Percentiles rank a stretch among this genome's conserved stretches.
Evolutionary conservation across 441 rosid species (phyloP).

Genomic region (Adansonia gregorii): DNA sequence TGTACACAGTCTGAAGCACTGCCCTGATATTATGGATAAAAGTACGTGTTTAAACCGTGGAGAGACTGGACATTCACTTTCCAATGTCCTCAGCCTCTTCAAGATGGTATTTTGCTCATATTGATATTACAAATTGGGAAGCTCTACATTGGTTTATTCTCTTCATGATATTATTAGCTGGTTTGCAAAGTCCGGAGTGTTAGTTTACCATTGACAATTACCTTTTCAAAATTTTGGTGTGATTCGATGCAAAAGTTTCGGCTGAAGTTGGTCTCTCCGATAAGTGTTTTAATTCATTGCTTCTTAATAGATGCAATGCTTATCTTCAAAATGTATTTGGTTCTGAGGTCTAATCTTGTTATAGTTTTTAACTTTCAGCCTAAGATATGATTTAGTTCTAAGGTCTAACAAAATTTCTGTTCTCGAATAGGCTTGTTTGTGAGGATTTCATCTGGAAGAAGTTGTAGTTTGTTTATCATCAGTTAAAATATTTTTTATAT

Average conservation of each 20-base stretch:
- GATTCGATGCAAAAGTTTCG: neutral
- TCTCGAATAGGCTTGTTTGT: slow-evolving; percentile 5
- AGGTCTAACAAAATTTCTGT: neutral
- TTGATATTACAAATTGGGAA: neutral
- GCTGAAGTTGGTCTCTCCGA: neutral
- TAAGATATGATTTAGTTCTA: neutral
- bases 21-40: slow-evolving; percentile 60
- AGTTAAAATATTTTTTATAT: neutral
- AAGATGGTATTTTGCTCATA: slow-evolving; percentile 58
- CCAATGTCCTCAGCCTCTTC: slow-evolving; percentile 70
- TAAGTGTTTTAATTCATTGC: neutral
- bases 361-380: neutral
- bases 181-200: neutral
- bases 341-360: neutral
- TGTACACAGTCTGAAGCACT: slow-evolving; percentile 86
- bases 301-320: neutral
- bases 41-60: slow-evolving; percentile 91
- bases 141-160: neutral
- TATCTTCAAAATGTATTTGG: slow-evolving; percentile 8
- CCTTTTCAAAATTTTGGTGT: neutral
- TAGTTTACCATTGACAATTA: neutral
- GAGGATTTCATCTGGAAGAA: neutral
- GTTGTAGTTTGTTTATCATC: neutral
- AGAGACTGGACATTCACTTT: slow-evolving; percentile 72
- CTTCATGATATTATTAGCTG: neutral